phyloP scores from a whole-genome alignment of 805 yeast species.

The Hanseniaspora valbyensis region DNA sequence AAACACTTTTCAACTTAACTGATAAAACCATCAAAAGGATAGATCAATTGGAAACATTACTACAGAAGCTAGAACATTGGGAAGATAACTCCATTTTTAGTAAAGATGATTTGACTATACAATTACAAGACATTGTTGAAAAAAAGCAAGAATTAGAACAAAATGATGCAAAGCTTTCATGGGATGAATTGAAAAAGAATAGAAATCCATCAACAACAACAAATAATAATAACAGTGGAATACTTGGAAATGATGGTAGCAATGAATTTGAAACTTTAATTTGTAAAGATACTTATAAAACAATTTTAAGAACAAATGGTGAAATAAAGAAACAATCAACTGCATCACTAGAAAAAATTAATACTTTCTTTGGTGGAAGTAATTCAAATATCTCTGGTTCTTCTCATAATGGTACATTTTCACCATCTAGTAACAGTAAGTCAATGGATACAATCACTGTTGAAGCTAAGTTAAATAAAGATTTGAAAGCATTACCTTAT shows the following conservation, averaged over 20 bases:
- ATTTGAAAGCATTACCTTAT: conserved; percentile 5
- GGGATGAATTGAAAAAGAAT: conserved; percentile 4
- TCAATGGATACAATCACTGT: background rate
- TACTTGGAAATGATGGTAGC: background rate
- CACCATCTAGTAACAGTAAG: background rate
- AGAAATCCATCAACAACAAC: background rate
- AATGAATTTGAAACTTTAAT: background rate
- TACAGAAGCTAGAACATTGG: conserved; percentile 13
- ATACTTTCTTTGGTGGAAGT: conserved; percentile 3
- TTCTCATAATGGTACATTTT: too few relatives aligned
- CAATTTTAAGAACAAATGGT: background rate
- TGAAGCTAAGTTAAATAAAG: conserved; percentile 4
- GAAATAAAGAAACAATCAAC: background rate
- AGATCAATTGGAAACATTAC: conserved; percentile 6
- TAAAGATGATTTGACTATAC: conserved; percentile 2
- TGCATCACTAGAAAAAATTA: conserved; percentile 3
- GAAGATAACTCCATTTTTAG: background rate
- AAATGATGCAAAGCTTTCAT: background rate
- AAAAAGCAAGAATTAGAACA: background rate
- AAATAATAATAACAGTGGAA: too few relatives aligned
- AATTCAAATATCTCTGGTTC: background rate
- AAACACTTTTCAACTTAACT: background rate
- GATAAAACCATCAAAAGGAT: background rate
- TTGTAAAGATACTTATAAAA: background rate
- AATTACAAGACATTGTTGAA: background rate